phyloP scores from a whole-genome alignment of 352 stramenopile species.

The Pythium sukuiense region DNA sequence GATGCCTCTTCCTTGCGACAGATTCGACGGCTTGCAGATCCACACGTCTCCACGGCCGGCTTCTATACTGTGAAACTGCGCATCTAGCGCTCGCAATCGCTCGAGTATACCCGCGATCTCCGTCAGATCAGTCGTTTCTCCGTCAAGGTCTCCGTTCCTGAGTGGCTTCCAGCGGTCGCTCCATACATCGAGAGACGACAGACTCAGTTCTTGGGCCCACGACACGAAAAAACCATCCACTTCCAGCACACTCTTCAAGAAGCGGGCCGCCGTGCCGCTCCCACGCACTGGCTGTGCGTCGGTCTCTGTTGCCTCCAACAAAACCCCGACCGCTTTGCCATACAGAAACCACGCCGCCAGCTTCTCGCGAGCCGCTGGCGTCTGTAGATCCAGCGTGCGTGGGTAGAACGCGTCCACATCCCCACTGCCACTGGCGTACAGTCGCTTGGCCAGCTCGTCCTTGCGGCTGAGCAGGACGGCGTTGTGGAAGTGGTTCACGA shows the following conservation, averaged over 20 bases:
- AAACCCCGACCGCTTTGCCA: constrained; percentile 36
- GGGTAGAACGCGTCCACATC: constrained; percentile 53
- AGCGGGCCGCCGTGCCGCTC: constrained; percentile 1
- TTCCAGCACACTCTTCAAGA: constrained; percentile 8
- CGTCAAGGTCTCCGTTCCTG: not conserved
- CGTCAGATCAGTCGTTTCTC: constrained; percentile 13
- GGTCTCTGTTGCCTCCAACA: not conserved
- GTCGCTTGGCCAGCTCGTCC: constrained; percentile 40
- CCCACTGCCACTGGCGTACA: constrained; percentile 24
- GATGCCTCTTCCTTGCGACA: constrained; percentile 77
- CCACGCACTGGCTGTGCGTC: not conserved
- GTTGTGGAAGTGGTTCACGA: constrained; percentile 72
- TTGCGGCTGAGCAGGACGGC: constrained; percentile 67
- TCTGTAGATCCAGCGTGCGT: constrained; percentile 45
- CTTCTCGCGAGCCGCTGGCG: constrained; percentile 9
- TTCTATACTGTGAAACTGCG: constrained; percentile 43
- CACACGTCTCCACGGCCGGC: constrained; percentile 46
- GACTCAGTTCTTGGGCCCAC: not conserved
- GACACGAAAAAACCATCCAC: constrained; percentile 14
- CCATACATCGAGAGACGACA: constrained; percentile 16
- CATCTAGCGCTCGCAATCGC: constrained; percentile 33
- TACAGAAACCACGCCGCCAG: constrained; percentile 55
- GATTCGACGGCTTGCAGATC: constrained; percentile 79
- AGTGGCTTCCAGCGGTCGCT: constrained; percentile 16
- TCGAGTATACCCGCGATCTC: constrained; percentile 21